Percentiles rank a stretch among this genome's conserved stretches.
Conservation (phyloP, 345 rosid species). For the Arabidopsis suecica region DNA sequence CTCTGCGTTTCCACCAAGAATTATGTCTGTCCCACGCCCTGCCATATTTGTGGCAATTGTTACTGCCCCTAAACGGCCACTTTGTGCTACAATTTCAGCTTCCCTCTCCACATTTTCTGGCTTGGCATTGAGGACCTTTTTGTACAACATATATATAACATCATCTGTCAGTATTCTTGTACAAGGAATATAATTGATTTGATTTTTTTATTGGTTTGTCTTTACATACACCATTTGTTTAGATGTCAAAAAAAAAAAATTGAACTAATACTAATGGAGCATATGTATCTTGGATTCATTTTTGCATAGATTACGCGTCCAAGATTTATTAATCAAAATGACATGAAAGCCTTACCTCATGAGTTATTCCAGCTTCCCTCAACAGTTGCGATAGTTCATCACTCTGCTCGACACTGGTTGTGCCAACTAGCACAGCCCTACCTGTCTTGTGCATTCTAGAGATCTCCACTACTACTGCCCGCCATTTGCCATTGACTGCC, state of each 20-base stretch:
- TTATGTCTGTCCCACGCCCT: conserved; percentile 98
- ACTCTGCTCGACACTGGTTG: conserved; percentile 99
- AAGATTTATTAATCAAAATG: conserved; percentile 1
- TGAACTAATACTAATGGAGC: not conserved
- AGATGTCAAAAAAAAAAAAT: not conserved
- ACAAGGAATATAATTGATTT: conserved; percentile 18
- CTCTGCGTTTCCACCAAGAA: conserved; percentile 97
- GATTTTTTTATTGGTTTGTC: not conserved
- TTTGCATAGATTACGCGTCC: not conserved
- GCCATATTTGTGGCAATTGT: conserved; percentile 99
- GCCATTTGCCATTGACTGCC: conserved; percentile 91
- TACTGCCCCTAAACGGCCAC: conserved; percentile 97
- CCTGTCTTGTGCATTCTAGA: conserved; percentile 96
- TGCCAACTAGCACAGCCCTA: conserved; percentile 93
- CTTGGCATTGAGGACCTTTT: conserved; percentile 95
- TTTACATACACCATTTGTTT: conserved; percentile 2
- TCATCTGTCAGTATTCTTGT: conserved; percentile 31
- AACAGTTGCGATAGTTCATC: conserved; percentile 84
- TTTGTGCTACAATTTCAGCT: conserved; percentile 99
- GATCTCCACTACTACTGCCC: conserved; percentile 93
- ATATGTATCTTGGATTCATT: not conserved
- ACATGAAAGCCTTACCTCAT: conserved; percentile 65
- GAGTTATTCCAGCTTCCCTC: conserved; percentile 83
- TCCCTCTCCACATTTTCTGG: conserved; percentile 99
- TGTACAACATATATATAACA: conserved; percentile 37